Base-by-base conservation (phyloP, 148 eudicot species). In the Vaccinium darrowii region DNA sequence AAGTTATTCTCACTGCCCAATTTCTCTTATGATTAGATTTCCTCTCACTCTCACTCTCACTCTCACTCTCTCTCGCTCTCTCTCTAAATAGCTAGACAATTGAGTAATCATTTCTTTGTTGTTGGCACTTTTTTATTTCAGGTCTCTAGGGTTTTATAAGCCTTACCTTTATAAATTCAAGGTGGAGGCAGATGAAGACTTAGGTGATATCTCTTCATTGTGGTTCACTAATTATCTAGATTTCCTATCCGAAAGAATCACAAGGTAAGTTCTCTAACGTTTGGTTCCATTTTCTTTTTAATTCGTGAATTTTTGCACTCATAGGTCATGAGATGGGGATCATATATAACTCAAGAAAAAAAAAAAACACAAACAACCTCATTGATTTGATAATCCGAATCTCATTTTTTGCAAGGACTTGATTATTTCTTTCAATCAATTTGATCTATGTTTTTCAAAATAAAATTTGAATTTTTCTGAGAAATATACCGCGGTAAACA, bases 41-140 rank as follows among this genome's bases (percentile, higher is more conserved):
- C 25, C 76, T 33, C 19, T 30, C 47, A 14, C 47, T 72, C 76
- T 72, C 43, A n/a, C n/a, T 5, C 18, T 33, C 49, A 15, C 76
- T 72, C 51, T 72, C 76, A 33, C 75, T 71, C 75, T 71, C 75
- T 30, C 75, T 71, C 75, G 14, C 76, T 13, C 39, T 71, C 19
- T 71, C 43, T 13, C 18, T 1, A 1, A 11, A 11, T 71, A 56
- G 60, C 60, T 58, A 19, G 15, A 25, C 30, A n/a, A 12, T 23
- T 67, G 30, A 67, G 73, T 25, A 11, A 10, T 5, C 30, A 36
- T 25, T 36, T 74, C 50, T 74, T 36, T 36, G 15, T 74, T 36
- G 13, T 74, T 47, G 78, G 49, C 27, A 47, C 14, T 53, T 39
- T 43, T 63, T 2, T 14, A 18, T 39, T 39, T 43, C 51, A 43